phyloP scores from a whole-genome alignment of 2,329 filamentous ascomycete species.

The Daldinia sp. region DNA sequence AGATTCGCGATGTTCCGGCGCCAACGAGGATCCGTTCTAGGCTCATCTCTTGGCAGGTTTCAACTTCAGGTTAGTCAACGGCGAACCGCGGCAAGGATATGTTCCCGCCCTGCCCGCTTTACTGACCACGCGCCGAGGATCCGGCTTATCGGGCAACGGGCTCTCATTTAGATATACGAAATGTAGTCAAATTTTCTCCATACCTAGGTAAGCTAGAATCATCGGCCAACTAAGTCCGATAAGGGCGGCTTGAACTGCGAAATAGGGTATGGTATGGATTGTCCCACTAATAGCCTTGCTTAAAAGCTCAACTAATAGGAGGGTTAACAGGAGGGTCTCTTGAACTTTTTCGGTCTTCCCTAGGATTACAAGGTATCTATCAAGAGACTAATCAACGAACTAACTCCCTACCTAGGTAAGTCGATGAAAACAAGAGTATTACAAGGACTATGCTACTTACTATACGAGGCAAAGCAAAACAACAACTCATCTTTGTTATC shows the following conservation, averaged over 20 bases:
- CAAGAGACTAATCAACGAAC: background rate
- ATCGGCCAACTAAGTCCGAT: background rate
- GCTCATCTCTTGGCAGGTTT: conserved; percentile 64
- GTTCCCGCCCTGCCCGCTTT: conserved; percentile 19
- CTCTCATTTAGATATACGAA: conserved; percentile 7
- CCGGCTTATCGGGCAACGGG: conserved; percentile 25
- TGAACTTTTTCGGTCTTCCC: background rate
- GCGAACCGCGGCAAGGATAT: conserved; percentile 22
- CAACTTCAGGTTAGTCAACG: conserved; percentile 56
- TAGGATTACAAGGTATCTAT: background rate
- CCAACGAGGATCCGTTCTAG: conserved; percentile 58
- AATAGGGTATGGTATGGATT: conserved; percentile 4
- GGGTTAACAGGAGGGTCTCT: background rate
- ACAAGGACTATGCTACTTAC: conserved; percentile 11
- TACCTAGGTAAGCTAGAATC: background rate
- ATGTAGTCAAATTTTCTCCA: background rate
- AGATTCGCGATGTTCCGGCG: conserved; percentile 38
- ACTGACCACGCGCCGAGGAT: conserved; percentile 30
- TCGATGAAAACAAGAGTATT: background rate
- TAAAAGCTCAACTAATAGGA: background rate
- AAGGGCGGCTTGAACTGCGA: background rate
- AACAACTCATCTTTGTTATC: conserved; percentile 10
- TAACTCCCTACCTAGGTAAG: background rate
- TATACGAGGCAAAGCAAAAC: conserved; percentile 35
- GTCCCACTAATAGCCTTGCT: conserved; percentile 2